phyloP scores from a whole-genome alignment of 106 monocot species.

The Gastrodia elata region DNA sequence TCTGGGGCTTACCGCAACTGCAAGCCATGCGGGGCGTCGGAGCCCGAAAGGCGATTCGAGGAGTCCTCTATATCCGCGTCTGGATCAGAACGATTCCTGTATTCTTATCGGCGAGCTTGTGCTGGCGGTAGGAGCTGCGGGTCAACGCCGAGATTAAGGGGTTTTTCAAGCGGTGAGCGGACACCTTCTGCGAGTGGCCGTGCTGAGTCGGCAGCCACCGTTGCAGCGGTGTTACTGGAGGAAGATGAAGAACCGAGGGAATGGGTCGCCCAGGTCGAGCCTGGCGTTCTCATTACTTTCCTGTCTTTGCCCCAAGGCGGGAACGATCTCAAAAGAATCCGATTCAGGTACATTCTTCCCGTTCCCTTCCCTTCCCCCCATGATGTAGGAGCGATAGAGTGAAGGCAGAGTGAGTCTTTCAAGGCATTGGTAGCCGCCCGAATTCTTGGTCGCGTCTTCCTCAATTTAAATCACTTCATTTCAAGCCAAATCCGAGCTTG shows the following conservation, averaged over 20 bases:
- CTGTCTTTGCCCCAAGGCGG: slow-evolving; percentile 60
- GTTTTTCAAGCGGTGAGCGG: slow-evolving; percentile 50
- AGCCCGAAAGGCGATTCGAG: slow-evolving; percentile 15
- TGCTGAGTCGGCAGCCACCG: slow-evolving; percentile 21
- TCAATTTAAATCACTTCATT: too few species aligned
- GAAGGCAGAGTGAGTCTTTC: too few species aligned
- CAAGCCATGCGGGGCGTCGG: slow-evolving; percentile 48
- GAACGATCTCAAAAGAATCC: slow-evolving; percentile 83
- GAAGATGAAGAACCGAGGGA: slow-evolving; percentile 63
- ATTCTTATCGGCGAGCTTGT: slow-evolving; percentile 41
- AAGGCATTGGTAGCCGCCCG: too few species aligned
- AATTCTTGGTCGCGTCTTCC: too few species aligned
- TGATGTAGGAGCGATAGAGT: too few species aligned
- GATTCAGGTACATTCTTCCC: slow-evolving; percentile 57
- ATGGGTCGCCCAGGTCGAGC: slow-evolving; percentile 96
- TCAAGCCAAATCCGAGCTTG: too few species aligned
- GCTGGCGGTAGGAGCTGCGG: slow-evolving; percentile 20
- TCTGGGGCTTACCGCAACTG: slow-evolving; percentile 85
- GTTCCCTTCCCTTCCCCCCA: not conserved
- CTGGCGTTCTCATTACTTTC: slow-evolving; percentile 91
- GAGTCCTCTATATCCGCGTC: slow-evolving; percentile 36
- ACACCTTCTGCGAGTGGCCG: slow-evolving; percentile 67
- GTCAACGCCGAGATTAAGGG: slow-evolving; percentile 40
- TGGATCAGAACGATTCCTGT: slow-evolving; percentile 62
- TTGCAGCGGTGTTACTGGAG: slow-evolving; percentile 12